Base-by-base conservation (phyloP, 108 stramenopile genomes). In the Nitzschia putrida region DNA sequence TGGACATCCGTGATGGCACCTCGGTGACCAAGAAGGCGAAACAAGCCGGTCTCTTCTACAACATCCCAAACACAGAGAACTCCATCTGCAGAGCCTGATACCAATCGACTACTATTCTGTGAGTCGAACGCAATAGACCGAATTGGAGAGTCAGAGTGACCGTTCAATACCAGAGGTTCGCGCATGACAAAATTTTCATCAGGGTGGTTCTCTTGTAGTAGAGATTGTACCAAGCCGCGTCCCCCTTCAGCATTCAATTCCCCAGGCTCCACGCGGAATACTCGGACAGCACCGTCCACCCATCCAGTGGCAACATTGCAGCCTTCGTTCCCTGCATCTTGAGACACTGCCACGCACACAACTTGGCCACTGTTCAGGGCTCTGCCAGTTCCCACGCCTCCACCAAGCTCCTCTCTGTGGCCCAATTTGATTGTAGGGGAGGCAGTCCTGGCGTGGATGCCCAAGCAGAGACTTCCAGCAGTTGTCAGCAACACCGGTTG, bases 21-120 rank as follows among this genome's bases (percentile, higher is more conserved):
- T 25, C 80, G 71, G 78, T 98, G 97, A 13, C 97, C 98, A 55
- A 92, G 73, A 14, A 99, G 71, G 14, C 97, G 83, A 77, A 84
- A 97, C 39, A 96, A 68, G 47, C 98, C 99, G 1, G 89, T 81
- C 85, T 97, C 95, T 7, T 96, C 89, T 22, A 97, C 82, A 21
- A 91, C 64, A 78, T 99, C 99, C 98, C 98, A 98, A 9, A 99
- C 40, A 29, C 98, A 84, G 22, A 98, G 83, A 40, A 90, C 80
- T 9, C 97, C 97, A 84, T 99, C 83, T 24, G 88, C 79, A 22
- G 89, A 92, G 43, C 94, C 96, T 11, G 84, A 85, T 16, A 90
- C 91, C 61, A 95, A 60, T 51, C 87, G 59, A 55, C 70, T 64
- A 7, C 55, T 73, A 54, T 75, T 47, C 16, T 51, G 61, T 38